phyloP scores from a whole-genome alignment of 371 early-diverging fungal species.

The Mortierella sp. region DNA sequence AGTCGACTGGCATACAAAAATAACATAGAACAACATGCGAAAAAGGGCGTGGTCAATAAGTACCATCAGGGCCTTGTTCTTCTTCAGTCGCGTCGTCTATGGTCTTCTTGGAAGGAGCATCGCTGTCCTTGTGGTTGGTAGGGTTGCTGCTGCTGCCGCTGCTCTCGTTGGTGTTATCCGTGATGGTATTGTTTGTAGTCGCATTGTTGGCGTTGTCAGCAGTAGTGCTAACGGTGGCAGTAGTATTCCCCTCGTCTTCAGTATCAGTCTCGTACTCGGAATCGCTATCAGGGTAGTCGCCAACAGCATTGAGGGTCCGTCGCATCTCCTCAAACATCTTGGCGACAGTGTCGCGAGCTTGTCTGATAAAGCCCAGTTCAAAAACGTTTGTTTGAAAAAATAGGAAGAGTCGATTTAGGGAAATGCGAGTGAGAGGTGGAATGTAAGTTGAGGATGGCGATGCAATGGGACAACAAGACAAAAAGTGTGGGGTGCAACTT shows the following conservation, averaged over 20 bases:
- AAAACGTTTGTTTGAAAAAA: not conserved
- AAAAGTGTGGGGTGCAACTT: not conserved
- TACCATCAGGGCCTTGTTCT: not conserved
- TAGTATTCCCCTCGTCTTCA: not conserved
- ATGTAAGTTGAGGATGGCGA: not conserved
- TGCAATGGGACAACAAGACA: not conserved
- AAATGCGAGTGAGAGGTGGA: not conserved
- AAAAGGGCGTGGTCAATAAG: not conserved
- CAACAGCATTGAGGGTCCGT: conserved; percentile 29
- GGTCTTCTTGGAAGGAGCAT: not conserved
- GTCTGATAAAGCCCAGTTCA: conserved; percentile 9
- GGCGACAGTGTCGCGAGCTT: conserved; percentile 39
- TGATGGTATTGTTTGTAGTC: not conserved
- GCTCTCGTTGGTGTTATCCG: not conserved
- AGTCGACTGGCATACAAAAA: not conserved
- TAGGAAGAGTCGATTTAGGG: not conserved
- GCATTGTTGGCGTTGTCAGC: not conserved
- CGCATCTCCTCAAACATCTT: conserved; percentile 43
- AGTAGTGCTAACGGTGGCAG: not conserved
- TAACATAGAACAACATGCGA: too few relatives aligned
- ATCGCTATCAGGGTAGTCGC: conserved; percentile 34
- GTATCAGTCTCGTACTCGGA: conserved; percentile 24
- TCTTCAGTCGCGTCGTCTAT: not conserved
- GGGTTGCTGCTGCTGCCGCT: not conserved
- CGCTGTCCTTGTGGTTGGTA: not conserved